Evolutionary conservation across 2,329 filamentous ascomycete genomes (phyloP).

Genomic region (Hypocreales sp.): DNA sequence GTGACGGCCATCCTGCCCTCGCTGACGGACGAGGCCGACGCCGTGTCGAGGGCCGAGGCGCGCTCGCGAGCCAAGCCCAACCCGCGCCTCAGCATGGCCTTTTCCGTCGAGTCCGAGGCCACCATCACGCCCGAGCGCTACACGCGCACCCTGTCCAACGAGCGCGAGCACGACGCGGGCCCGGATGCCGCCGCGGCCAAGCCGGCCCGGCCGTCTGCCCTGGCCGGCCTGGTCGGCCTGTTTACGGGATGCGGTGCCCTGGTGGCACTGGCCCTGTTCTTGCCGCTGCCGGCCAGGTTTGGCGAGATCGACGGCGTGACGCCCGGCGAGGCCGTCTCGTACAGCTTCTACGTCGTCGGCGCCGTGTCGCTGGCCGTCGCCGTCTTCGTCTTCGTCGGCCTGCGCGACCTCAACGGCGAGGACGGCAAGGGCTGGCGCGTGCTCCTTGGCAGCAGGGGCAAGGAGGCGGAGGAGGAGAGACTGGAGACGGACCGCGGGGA

Average conservation of each 20-base stretch:
- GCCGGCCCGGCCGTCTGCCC: conserved; percentile 34
- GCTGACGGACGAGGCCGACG: conserved; percentile 36
- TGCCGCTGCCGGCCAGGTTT: conserved; percentile 76
- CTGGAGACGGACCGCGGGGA: conserved; percentile 7
- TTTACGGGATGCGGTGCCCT: conserved; percentile 89
- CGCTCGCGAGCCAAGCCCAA: conserved; percentile 17
- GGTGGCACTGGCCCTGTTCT: conserved; percentile 64
- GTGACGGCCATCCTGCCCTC: conserved; percentile 85
- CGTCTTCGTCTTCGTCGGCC: conserved; percentile 61
- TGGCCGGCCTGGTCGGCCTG: conserved; percentile 82
- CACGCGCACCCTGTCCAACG: conserved; percentile 19
- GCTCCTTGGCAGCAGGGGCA: conserved; percentile 28
- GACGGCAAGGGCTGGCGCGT: conserved; percentile 58
- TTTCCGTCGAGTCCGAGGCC: conserved; percentile 56
- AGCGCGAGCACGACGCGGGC: conserved; percentile 7
- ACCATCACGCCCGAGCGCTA: conserved; percentile 59
- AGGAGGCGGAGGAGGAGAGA: conserved; percentile 7
- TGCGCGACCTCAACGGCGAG: conserved; percentile 55
- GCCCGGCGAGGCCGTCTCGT: conserved; percentile 57
- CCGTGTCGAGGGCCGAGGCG: conserved; percentile 2
- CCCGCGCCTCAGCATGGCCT: conserved; percentile 41
- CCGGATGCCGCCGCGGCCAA: conserved; percentile 9
- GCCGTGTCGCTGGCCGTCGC: conserved; percentile 56
- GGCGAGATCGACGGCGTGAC: conserved; percentile 54
- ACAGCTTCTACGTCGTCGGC: conserved; percentile 81